Evolutionary conservation across 1,284 basidiomycete species (phyloP).

Genomic region (Irpex lacteus): DNA sequence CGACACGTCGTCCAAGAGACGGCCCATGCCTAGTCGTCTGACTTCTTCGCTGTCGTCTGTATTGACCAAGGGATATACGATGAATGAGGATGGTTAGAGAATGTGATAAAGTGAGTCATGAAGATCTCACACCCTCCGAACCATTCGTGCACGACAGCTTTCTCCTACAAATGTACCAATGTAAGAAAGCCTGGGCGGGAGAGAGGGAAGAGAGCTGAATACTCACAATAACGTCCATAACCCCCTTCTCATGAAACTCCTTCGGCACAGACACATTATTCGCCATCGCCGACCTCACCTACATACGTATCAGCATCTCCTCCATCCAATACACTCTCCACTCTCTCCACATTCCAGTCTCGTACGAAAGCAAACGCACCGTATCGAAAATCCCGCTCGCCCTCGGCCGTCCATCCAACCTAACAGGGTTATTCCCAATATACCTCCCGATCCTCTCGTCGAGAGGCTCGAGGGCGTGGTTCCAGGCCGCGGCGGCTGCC

Average conservation of each 20-base stretch:
- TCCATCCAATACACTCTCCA: not conserved
- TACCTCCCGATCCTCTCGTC: constrained; percentile 70
- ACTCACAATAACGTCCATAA: constrained; percentile 60
- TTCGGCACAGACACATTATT: constrained; percentile 69
- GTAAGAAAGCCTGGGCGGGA: not conserved
- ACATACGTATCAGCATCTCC: constrained; percentile 1
- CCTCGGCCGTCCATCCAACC: constrained; percentile 74
- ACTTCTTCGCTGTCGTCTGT: constrained; percentile 74
- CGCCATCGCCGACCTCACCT: constrained; percentile 67
- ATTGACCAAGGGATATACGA: no score
- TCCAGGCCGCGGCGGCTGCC: constrained; percentile 67
- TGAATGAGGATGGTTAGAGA: constrained; percentile 5
- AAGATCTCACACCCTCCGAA: constrained; percentile 58
- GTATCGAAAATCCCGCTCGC: constrained; percentile 83
- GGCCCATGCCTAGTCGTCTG: constrained; percentile 75
- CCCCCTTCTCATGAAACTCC: constrained; percentile 62
- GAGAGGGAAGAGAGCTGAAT: constrained; percentile 26
- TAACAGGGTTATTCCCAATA: constrained; percentile 64
- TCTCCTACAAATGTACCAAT: constrained; percentile 46
- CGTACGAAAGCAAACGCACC: constrained; percentile 32
- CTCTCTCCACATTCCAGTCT: not conserved
- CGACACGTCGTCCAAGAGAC: constrained; percentile 61
- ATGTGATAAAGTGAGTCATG: not conserved
- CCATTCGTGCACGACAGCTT: constrained; percentile 77
- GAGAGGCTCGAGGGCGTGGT: constrained; percentile 60